A percentile compares a stretch with the other conserved stretches of the same genome.
Conservation (phyloP, 2,329 filamentous ascomycete genomes). For the Curvularia eragrostidis region DNA sequence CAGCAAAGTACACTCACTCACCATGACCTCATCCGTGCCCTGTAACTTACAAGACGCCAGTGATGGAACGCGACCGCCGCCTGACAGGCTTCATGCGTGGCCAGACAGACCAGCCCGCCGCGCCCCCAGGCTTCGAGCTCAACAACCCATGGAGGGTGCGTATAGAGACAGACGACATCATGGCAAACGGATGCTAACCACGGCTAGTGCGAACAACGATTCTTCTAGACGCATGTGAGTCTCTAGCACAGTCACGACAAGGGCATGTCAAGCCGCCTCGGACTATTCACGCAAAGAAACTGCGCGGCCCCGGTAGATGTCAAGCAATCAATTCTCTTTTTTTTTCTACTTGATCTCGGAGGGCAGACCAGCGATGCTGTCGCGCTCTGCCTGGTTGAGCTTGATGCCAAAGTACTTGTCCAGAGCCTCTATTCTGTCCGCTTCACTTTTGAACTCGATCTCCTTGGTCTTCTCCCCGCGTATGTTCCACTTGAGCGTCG, state of each 20-base stretch:
- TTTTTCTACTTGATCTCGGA: conserved; percentile 43
- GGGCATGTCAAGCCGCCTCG: neutral
- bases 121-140: conserved; percentile 68
- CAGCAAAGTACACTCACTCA: conserved; percentile 61
- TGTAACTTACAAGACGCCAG: conserved; percentile 52
- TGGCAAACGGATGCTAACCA: conserved; percentile 33
- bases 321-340: conserved; percentile 19
- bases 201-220: conserved; percentile 48
- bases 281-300: neutral
- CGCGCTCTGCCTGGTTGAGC: conserved; percentile 48
- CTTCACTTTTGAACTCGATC: conserved; percentile 52
- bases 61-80: conserved; percentile 71
- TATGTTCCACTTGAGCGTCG: conserved; percentile 56
- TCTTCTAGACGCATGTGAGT: conserved; percentile 33
- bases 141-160: conserved; percentile 73
- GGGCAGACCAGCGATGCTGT: conserved; percentile 47
- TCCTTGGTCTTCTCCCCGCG: conserved; percentile 52
- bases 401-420: conserved; percentile 55
- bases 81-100: conserved; percentile 67
- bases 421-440: conserved; percentile 53
- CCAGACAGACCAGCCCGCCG: conserved; percentile 65
- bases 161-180: conserved; percentile 7
- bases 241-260: conserved; percentile 1
- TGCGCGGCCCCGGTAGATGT: conserved; percentile 18
- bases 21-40: conserved; percentile 41